Evolutionary conservation across 73 alveolate genomes (phyloP).

Genomic region (Effrenium voratum): DNA sequence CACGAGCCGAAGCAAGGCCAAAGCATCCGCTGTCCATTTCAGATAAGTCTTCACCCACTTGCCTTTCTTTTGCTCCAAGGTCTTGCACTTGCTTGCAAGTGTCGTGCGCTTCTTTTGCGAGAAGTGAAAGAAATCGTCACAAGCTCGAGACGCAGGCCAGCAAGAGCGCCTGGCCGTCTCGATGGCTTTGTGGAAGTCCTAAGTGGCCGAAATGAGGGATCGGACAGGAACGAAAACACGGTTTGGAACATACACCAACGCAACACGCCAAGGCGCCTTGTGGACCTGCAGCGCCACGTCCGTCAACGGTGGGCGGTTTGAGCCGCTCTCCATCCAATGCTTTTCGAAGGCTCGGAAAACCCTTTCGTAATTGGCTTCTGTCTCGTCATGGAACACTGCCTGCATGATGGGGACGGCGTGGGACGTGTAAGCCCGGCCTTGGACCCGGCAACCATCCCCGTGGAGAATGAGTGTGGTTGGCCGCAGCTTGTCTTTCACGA

Average conservation of each 20-base stretch:
- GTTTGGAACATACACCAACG: too few species aligned
- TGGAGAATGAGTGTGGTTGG: background rate
- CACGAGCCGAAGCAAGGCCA: background rate
- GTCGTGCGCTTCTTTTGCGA: background rate
- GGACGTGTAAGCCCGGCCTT: conserved; percentile 8
- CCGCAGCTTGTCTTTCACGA: conserved; percentile 7
- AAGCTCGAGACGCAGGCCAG: background rate
- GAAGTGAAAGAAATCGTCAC: conserved; percentile 18
- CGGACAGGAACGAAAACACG: too few species aligned
- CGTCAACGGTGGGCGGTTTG: background rate
- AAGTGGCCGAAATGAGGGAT: too few species aligned
- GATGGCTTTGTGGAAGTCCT: background rate
- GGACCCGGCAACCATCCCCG: background rate
- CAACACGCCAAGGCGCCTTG: too few species aligned
- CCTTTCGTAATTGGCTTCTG: background rate
- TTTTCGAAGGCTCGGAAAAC: background rate
- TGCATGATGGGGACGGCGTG: conserved; percentile 3
- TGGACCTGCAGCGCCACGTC: background rate
- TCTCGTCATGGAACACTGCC: conserved; percentile 5
- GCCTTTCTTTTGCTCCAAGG: background rate
- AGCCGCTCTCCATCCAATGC: background rate
- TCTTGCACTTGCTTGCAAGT: background rate
- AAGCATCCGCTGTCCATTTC: background rate
- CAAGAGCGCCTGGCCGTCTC: background rate
- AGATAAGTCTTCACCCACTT: background rate